These are phyloP conservation scores for Aspergillus brasiliensis DNA, from an alignment of 2,329 filamentous ascomycete genomes.

Conservation along the genomic window DNA sequence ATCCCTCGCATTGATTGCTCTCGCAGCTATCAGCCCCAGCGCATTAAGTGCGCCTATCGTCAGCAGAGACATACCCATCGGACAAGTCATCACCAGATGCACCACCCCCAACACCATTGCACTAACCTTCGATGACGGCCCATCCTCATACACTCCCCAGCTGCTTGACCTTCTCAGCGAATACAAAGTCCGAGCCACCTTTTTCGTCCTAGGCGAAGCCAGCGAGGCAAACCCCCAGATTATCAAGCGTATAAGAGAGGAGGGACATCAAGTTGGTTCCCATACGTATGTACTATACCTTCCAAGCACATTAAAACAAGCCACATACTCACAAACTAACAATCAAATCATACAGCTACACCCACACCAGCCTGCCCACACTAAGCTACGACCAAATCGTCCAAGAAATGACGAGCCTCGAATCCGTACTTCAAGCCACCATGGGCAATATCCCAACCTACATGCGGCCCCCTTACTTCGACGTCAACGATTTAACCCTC, in stretches of 20 bases:
- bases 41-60: background rate
- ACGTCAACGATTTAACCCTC: conserved; percentile 34
- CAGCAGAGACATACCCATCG: conserved; percentile 31
- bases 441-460: conserved; percentile 50
- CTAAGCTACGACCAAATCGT: conserved; percentile 35
- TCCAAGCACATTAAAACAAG: background rate
- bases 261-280: conserved; percentile 51
- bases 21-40: background rate
- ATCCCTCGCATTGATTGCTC: background rate
- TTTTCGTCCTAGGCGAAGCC: conserved; percentile 59
- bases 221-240: conserved; percentile 26
- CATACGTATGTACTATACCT: conserved; percentile 40
- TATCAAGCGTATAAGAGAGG: conserved; percentile 30
- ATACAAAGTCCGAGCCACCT: conserved; percentile 63
- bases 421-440: conserved; percentile 42
- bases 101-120: conserved; percentile 58
- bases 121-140: conserved; percentile 67
- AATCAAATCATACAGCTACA: conserved; percentile 31
- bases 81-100: conserved; percentile 47
- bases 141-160: conserved; percentile 58
- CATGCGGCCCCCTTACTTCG: conserved; percentile 51
- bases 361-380: conserved; percentile 41
- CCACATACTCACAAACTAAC: background rate
- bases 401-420: conserved; percentile 44
- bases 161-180: conserved; percentile 59